These are phyloP conservation scores for Ochromonas danica DNA, from an alignment of 108 stramenopile genomes.

Conservation along the genomic window DNA sequence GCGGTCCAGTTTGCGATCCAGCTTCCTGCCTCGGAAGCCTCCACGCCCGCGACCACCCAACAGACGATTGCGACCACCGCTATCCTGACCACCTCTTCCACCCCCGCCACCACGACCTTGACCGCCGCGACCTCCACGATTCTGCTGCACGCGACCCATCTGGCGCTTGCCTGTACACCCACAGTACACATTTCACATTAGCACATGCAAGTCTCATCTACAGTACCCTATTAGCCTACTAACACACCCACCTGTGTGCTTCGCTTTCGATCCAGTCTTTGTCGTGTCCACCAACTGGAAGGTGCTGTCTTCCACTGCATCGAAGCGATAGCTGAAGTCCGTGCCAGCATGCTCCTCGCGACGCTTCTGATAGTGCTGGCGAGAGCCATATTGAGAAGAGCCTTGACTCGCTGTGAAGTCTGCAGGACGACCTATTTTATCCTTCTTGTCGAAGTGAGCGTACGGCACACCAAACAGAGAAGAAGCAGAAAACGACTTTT, in stretches of 20 bases:
- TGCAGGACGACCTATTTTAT: neutral
- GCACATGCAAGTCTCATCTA: no score
- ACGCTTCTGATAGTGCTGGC: neutral
- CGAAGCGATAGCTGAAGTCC: slow-evolving; percentile 50
- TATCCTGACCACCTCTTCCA: slow-evolving; percentile 47
- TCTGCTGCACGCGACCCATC: no score
- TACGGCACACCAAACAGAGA: slow-evolving; percentile 27
- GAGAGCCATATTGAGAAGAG: neutral
- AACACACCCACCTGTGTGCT: slow-evolving; percentile 12
- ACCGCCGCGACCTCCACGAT: slow-evolving; percentile 56
- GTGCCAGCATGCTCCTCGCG: neutral
- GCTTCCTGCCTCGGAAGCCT: slow-evolving; percentile 54
- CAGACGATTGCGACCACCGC: slow-evolving; percentile 42
- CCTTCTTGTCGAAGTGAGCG: slow-evolving; percentile 35
- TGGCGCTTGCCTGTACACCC: no score
- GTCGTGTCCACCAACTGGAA: slow-evolving; percentile 87
- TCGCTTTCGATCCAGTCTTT: slow-evolving; percentile 56
- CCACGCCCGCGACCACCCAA: no score
- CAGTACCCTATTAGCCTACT: no score
- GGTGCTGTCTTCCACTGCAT: slow-evolving; percentile 32
- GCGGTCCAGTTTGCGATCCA: slow-evolving; percentile 52
- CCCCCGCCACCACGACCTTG: slow-evolving; percentile 52
- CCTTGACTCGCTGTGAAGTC: neutral
- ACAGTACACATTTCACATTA: no score
- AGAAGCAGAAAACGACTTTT: neutral